Base-by-base conservation (phyloP, 768 basidiomycete genomes). In the Phaeotremella fagi region DNA sequence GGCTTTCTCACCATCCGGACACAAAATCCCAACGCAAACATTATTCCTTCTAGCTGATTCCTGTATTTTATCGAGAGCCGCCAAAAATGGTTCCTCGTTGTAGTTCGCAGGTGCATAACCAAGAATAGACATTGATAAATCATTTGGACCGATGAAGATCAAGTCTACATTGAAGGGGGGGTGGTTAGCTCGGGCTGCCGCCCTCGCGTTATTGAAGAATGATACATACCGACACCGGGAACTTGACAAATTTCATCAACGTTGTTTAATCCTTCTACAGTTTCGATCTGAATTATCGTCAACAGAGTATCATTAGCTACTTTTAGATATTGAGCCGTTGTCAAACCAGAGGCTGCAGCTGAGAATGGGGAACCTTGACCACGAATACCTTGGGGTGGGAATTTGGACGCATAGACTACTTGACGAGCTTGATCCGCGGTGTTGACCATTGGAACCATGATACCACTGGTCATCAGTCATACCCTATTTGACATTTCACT, bases 251-350 rank as follows among this genome's bases (percentile, higher is more conserved):
- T 85, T 45, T 78, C 78, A 18, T 80, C 75, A 12, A 82, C 75
- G 48, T 85, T 84, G 38, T 80, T 61, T 2, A 85, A 78, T 0
- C 76, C 83, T 45, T 83, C 82, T 47, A 64, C 70, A 6, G 77
- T 84, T 68, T 85, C 83, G 50, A 86, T 85, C 70, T 85, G 84
- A 0, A 85, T 77, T 75, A 85, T 81, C 15, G 83, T 76, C 22
- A 81, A 58, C 29, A 82, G 67, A 11, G 75, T 73, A 0, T 81
- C 77, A 54, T 84, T 84, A 0, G 84, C 85, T 1, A 50, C n/a
- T 25, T 50, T 29, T 25, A 66, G 48, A 50, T 69, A 69, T 20
- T 69, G 61, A 5, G 64, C 52, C 2, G 59, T 48, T 37, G 55
- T 57, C 9, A 61, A 43, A 6, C 61, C 64, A 25, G 22, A 29